These are phyloP conservation scores for Maudiozyma serrabonitensis DNA, from an alignment of 805 yeast genomes.

Conservation along the genomic window DNA sequence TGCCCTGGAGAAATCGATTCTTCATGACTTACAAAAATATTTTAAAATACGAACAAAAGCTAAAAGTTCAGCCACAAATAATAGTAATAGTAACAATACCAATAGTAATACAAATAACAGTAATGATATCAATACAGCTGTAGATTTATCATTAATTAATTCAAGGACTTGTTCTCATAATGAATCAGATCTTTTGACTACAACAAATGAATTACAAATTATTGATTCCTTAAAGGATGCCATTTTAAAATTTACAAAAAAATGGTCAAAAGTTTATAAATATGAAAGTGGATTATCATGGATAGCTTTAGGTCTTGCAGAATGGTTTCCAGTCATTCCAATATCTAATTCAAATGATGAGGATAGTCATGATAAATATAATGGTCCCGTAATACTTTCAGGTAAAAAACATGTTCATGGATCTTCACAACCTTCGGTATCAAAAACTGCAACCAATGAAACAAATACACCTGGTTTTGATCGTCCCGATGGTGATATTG, in stretches of 20 bases:
- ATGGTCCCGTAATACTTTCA: constrained; percentile 18
- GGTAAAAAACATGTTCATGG: constrained; percentile 19
- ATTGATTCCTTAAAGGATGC: constrained; percentile 49
- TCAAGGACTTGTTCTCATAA: neutral
- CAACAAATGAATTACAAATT: constrained; percentile 27
- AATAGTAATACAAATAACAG: neutral
- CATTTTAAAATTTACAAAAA: constrained; percentile 51
- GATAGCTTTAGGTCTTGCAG: constrained; percentile 82
- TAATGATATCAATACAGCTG: neutral
- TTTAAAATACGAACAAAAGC: constrained; percentile 24
- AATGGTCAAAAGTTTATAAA: constrained; percentile 71
- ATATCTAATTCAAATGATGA: constrained; percentile 19
- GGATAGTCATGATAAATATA: constrained; percentile 15
- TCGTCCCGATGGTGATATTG: neutral
- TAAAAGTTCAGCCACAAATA: constrained; percentile 8
- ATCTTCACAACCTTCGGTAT: neutral
- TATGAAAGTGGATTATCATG: constrained; percentile 80
- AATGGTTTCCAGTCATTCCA: constrained; percentile 67
- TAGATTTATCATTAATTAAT: neutral
- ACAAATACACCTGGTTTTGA: neutral
- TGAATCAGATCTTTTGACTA: neutral
- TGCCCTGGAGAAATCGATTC: constrained; percentile 30
- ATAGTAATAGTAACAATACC: neutral
- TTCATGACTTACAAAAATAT: constrained; percentile 51
- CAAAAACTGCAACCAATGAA: neutral